Evolutionary conservation across 345 rosid genomes (phyloP), one percentile per base, ranked within the genome.

Genomic region (Melaleuca alternifolia): DNA sequence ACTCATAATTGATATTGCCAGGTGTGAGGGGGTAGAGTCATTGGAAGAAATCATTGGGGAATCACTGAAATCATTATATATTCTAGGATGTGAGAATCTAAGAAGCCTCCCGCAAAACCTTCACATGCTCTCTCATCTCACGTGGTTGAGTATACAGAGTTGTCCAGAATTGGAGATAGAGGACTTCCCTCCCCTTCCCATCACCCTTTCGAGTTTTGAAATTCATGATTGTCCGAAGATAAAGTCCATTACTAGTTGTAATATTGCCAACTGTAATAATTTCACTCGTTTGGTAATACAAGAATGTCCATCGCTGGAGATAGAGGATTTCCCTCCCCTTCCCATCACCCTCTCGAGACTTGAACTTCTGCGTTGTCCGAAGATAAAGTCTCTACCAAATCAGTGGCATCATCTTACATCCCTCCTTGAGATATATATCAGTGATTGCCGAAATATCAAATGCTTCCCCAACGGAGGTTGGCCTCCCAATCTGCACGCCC

Each of bases 361-460:
- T 14, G 3, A 11, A 11, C 52, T 51, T 14, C 5, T 9, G 4
- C 6, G 11, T 0, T 59, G 65, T 24, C 16, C 65, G 1, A 59
- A 59, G 16, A 11, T 59, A 59, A 59, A 59, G 30, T 57, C 65
- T 5, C 33, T 26, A 12, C 65, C 65, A 59, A n/a, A 59, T n/a
- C 30, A n/a, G 3, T 59, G 65, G 65, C 33, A n/a, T 59, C 7
- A 24, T 11, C 65, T 59, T n/a, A 59, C 33, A 26, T 59, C 1
- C 3, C 65, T 59, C 65, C 2, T 5, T 0, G 2, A 5, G 2
- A 15, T 11, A 26, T 0, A 59, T 1, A 56, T 56, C 10, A 1
- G 14, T 0, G 4, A 5, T n/a, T 59, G n/a, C n/a, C n/a, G n/a
- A 14, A 62, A 62, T 62, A 28, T 62, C 76, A 1, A 15, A 15